These are phyloP conservation scores for Neopestalotiopsis rosae DNA, from an alignment of 2,329 filamentous ascomycete genomes.

Conservation along the genomic window DNA sequence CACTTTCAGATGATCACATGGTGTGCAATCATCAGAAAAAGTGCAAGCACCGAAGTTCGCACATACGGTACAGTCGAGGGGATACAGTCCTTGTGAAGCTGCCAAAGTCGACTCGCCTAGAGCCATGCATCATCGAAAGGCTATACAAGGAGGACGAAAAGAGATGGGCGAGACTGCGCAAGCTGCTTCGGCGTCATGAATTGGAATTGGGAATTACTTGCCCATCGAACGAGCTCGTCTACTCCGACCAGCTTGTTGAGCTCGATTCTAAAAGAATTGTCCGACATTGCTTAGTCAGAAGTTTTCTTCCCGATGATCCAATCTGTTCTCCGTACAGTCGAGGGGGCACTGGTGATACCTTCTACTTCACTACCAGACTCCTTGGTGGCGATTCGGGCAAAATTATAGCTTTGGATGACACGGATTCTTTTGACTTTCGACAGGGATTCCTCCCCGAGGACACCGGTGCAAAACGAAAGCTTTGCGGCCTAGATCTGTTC, in stretches of 20 bases:
- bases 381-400: conserved; percentile 23
- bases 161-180: conserved; percentile 50
- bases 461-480: conserved; percentile 35
- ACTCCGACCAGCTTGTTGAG: conserved; percentile 33
- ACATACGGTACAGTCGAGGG: conserved; percentile 50
- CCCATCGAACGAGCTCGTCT: conserved; percentile 56
- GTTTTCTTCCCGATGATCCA: conserved; percentile 48
- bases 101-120: conserved; percentile 44
- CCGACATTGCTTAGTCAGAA: conserved; percentile 64
- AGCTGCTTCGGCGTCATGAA: conserved; percentile 54
- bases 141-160: conserved; percentile 32
- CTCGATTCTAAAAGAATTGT: conserved; percentile 49
- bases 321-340: conserved; percentile 70
- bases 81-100: conserved; percentile 63
- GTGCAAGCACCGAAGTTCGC: conserved; percentile 20
- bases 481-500: conserved; percentile 74
- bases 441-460: conserved; percentile 60
- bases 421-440: conserved; percentile 41
- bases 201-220: conserved; percentile 40
- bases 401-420: conserved; percentile 27
- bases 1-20: conserved; percentile 60
- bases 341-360: conserved; percentile 69
- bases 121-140: conserved; percentile 65
- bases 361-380: conserved; percentile 59
- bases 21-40: conserved; percentile 43